Conservation (phyloP, 345 rosid species). For the Eucalyptus lansdowneana region DNA sequence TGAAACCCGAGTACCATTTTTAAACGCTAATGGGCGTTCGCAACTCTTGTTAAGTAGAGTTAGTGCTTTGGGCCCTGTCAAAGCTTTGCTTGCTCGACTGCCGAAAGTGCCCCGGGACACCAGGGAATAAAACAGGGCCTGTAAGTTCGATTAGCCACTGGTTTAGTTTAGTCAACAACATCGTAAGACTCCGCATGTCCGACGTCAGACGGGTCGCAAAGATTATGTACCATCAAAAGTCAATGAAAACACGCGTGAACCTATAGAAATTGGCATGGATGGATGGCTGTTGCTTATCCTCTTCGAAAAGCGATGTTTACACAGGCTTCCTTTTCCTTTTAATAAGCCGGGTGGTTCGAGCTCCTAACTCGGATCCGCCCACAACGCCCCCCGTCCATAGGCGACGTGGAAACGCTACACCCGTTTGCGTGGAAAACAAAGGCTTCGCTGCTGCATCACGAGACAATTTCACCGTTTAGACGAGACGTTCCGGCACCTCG, state of each 20-base stretch:
- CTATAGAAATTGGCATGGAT: background rate
- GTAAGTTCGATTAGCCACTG: background rate
- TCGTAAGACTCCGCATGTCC: background rate
- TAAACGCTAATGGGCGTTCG: background rate
- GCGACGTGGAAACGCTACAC: background rate
- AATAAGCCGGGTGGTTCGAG: background rate
- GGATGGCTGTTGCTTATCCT: background rate
- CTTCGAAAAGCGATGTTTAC: background rate
- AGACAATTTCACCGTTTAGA: background rate
- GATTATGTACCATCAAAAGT: background rate
- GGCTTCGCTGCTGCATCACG: background rate
- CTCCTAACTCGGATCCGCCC: background rate
- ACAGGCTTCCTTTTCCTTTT: background rate
- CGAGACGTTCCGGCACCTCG: background rate
- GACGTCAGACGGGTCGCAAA: background rate
- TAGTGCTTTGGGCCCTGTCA: background rate
- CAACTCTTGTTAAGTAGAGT: background rate
- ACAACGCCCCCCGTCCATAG: background rate
- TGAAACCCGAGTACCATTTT: background rate
- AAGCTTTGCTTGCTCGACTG: background rate
- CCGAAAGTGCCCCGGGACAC: background rate
- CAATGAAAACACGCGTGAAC: background rate
- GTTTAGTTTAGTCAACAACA: background rate
- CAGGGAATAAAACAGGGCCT: background rate
- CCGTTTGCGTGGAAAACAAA: background rate